These are phyloP conservation scores for Sporothrix brunneoviolacea DNA, from an alignment of 2,329 filamentous ascomycete species.

Conservation along the genomic window DNA sequence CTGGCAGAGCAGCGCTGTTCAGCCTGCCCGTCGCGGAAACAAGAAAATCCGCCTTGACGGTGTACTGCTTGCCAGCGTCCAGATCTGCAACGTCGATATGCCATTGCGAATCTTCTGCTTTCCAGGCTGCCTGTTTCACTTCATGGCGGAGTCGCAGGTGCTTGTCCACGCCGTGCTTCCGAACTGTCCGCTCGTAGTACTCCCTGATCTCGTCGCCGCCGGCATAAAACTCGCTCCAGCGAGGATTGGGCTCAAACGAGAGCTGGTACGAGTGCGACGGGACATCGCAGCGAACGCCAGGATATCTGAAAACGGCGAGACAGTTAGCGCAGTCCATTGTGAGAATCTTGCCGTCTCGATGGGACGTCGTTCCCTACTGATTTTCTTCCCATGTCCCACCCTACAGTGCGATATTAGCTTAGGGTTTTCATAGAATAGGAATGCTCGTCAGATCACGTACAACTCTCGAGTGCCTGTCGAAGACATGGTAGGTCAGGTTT, in stretches of 20 bases:
- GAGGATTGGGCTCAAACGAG: slow-evolving; percentile 16
- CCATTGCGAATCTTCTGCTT: background rate
- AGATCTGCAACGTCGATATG: background rate
- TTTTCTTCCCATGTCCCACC: slow-evolving; percentile 31
- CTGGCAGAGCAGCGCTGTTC: slow-evolving; percentile 1
- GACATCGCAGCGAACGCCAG: slow-evolving; percentile 19
- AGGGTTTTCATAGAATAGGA: too few relatives aligned
- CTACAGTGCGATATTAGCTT: too few relatives aligned
- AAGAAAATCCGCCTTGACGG: background rate
- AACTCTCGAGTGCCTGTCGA: slow-evolving; percentile 4
- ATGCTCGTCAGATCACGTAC: background rate
- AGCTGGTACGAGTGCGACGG: slow-evolving; percentile 19
- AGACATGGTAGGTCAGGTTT: slow-evolving; percentile 11
- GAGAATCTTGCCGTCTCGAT: too few relatives aligned
- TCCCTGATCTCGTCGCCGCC: slow-evolving; percentile 16
- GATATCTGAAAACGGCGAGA: slow-evolving; percentile 4
- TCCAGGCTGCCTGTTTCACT: background rate
- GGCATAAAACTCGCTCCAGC: slow-evolving; percentile 19
- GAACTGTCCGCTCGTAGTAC: slow-evolving; percentile 14
- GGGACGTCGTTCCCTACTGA: slow-evolving; percentile 41
- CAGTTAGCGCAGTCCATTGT: too few relatives aligned
- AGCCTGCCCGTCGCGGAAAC: slow-evolving; percentile 2
- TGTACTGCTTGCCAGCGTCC: background rate
- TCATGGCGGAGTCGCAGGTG: slow-evolving; percentile 6
- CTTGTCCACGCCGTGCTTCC: slow-evolving; percentile 5